Base-by-base conservation (phyloP, 164 flowering plant genomes). In the Nymphaea thermarum region DNA sequence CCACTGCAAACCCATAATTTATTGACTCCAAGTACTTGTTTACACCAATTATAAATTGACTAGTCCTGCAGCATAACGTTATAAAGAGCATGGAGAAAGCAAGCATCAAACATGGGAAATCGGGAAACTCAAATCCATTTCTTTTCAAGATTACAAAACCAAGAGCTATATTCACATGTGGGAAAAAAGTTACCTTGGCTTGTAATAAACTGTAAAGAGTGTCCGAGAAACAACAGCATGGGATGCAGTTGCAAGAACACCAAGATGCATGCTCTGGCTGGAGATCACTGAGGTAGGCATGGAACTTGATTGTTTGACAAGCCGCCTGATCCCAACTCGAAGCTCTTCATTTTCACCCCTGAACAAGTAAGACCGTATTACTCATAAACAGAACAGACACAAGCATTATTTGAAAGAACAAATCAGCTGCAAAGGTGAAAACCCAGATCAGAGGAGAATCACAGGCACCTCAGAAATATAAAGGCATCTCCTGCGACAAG, bases 191-290 rank as follows among this genome's bases (percentile, higher is more conserved):
- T 61, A 89, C 98, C 98, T 89, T 68, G 98, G 96, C 71, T 93
- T 93, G 75, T 90, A 90, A 73, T 76, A 93, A 45, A 93, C 97
- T 12, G 82, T 79, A 74, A 93, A 90, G 17, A 80, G 73, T 43
- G 96, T 87, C 44, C 76, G 78, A 10, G 96, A 86, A 12, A 80
- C 15, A 43, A 86, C 80, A 69, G 98, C 97, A 81, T 90, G 97
- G 57, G 94, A 85, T 53, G 98, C 98, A 42, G 96, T 89, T 55
- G 98, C 98, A 70, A 93, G 90, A 73, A 93, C 98, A 63, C 98
- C 97, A 4, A 93, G 77, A 78, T 90, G 80, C 80, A 77, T 74
- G 85, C 98, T 93, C 65, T 89, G 96, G 73, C 96, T 87, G 16
- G 98, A 93, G 66, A 93, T 90, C 71, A 90, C 94, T 6, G 98